Conservation (phyloP, 2,329 filamentous ascomycete genomes). For the Sporothrix schenckii region DNA sequence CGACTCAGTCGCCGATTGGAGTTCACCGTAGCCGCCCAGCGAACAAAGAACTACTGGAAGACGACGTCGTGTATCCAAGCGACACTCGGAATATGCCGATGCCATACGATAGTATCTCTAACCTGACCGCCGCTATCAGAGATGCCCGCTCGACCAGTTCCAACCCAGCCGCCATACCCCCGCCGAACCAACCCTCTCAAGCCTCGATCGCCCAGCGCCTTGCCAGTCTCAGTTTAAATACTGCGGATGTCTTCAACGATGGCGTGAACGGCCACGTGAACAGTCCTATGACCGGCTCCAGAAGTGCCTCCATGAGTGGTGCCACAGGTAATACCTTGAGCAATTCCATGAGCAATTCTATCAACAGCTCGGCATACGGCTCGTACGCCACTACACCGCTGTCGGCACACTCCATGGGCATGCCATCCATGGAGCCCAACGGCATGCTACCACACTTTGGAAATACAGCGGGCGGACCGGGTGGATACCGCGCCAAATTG, state of each 20-base stretch:
- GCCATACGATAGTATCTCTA: background rate
- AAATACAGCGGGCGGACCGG: background rate
- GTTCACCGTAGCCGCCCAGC: constrained; percentile 64
- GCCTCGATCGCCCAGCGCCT: background rate
- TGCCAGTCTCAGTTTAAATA: constrained; percentile 45
- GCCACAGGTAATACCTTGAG: background rate
- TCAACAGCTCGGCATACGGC: background rate
- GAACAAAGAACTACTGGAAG: constrained; percentile 73
- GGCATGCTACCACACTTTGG: constrained; percentile 41
- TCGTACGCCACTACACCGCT: background rate
- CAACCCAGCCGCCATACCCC: background rate
- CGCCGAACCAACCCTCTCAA: background rate
- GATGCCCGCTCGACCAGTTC: background rate
- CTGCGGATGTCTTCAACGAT: background rate
- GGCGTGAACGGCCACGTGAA: constrained; percentile 45
- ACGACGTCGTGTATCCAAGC: constrained; percentile 68
- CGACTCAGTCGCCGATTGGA: constrained; percentile 72
- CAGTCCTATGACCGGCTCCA: constrained; percentile 43
- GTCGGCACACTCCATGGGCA: constrained; percentile 37
- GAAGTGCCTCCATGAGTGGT: background rate
- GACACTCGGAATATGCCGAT: constrained; percentile 66
- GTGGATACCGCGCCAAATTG: constrained; percentile 53
- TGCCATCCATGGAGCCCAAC: constrained; percentile 53
- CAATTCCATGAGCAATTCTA: background rate
- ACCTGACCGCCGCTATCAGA: background rate